Evolutionary conservation across 2,329 filamentous ascomycete genomes (phyloP).

Genomic region (Penicillium sp.): DNA sequence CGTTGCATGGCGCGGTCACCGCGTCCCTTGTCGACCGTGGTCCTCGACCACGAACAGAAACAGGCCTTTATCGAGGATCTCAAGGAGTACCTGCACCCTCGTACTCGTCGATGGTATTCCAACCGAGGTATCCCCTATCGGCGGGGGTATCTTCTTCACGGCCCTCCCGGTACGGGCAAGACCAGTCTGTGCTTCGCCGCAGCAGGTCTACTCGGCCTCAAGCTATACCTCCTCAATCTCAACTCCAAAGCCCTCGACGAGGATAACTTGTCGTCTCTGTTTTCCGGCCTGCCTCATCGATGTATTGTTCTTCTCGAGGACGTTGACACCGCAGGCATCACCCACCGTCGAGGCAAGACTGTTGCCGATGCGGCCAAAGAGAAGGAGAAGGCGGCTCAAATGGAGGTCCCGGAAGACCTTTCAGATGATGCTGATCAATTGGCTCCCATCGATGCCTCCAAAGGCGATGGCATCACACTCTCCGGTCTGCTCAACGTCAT

Average conservation of each 20-base stretch:
- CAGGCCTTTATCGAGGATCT: conserved; percentile 52
- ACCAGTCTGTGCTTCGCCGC: conserved; percentile 68
- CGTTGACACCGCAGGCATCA: conserved; percentile 70
- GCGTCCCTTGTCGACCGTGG: conserved; percentile 54
- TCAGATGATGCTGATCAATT: conserved; percentile 18
- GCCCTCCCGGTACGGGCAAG: conserved; percentile 78
- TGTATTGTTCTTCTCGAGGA: conserved; percentile 75
- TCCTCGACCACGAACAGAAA: conserved; percentile 53
- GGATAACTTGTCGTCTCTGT: conserved; percentile 62
- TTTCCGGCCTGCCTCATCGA: conserved; percentile 63
- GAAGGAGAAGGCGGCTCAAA: background rate
- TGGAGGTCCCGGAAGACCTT: conserved; percentile 7
- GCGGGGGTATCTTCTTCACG: conserved; percentile 76
- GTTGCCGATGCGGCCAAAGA: background rate
- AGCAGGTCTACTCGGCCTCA: conserved; percentile 66
- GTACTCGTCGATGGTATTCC: conserved; percentile 67
- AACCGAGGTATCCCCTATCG: conserved; percentile 82
- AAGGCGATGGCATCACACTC: conserved; percentile 55
- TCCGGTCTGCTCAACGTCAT: conserved; percentile 68
- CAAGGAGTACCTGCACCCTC: conserved; percentile 56
- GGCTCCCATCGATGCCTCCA: conserved; percentile 4
- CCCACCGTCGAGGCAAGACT: conserved; percentile 47
- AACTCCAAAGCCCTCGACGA: conserved; percentile 62
- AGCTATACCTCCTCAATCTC: conserved; percentile 69
- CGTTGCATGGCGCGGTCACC: conserved; percentile 47